Evolutionary conservation across 169 alveolate species (phyloP), one percentile per base, ranked within the genome.

Genomic region (Cryptosporidium xiaoi): DNA sequence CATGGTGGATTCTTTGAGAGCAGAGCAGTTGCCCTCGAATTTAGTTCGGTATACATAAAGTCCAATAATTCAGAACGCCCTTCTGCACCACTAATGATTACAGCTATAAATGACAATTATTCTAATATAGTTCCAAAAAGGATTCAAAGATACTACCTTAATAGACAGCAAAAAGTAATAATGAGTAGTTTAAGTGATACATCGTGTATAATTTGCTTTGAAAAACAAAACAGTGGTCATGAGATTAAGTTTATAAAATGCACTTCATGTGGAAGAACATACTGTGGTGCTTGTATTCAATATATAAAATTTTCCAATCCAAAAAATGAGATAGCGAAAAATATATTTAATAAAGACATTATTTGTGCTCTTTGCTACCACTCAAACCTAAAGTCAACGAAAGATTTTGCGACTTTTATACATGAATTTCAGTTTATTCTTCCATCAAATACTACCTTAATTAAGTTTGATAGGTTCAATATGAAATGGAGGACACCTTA

Each of bases 1-100:
- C 71, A 77, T 60, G 87, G 87, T 13, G 87, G 87, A 4, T 77
- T 77, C 50, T 77, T 77, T 46, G 87, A 77, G 34, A 77, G 87
- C 7, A 53, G 87, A 58, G 71, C 71, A 18, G 64, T 77, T 44
- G 87, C 87, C 8, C 51, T 77, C 31, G 87, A 77, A 16, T 77
- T 77, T 16, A 62, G 51, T n/a, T 40, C 69, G 12, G 33, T 60
- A 36, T 33, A 77, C 20, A 40, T 62, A 40, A 62, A 77, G 51
- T 15, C 65, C 4, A 40, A 27, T 4, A 56, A 18, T 6, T 66
- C 29, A 31, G 87, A 77, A 12, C 64, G 18, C 29, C 58, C 31
- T 4, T 18, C 77, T n/a, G 50, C 51, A 4, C 77, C 87, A 7
- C 51, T 77, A 46, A 62, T 77, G 40, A 62, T 77, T 20, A 60